Evolutionary conservation across 208 protist species (phyloP).

Genomic region (Entamoeba histolytica): DNA sequence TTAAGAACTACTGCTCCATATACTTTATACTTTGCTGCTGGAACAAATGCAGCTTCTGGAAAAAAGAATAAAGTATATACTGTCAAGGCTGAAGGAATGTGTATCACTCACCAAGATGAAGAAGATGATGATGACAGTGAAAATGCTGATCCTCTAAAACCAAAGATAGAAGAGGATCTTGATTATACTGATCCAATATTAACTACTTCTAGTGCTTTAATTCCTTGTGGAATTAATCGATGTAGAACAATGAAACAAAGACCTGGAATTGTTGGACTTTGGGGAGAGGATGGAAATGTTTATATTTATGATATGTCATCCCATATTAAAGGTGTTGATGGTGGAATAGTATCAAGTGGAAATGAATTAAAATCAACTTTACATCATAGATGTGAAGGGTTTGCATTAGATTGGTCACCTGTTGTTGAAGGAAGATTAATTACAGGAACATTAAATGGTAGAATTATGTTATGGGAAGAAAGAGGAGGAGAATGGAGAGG

Average conservation of each 20-base stretch:
- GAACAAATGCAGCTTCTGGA: background rate
- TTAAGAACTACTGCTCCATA: background rate
- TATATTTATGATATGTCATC: background rate
- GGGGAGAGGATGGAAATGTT: background rate
- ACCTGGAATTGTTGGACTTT: background rate
- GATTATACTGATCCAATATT: background rate
- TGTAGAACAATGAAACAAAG: background rate
- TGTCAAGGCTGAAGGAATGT: background rate
- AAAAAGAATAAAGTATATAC: background rate
- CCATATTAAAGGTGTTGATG: background rate
- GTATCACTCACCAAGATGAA: background rate
- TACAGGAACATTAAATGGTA: background rate
- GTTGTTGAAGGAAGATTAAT: background rate
- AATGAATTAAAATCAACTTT: background rate
- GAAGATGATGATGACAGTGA: background rate
- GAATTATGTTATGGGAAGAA: background rate
- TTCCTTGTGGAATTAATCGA: background rate
- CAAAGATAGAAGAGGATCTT: background rate
- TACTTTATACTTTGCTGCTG: background rate
- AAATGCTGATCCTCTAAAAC: background rate
- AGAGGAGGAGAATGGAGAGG: background rate
- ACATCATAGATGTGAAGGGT: background rate
- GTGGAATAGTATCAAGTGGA: background rate
- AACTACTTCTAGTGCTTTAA: background rate
- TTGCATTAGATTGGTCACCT: background rate